Base-by-base conservation (phyloP, 2,329 filamentous ascomycete species). In the Calonectria henricotiae region DNA sequence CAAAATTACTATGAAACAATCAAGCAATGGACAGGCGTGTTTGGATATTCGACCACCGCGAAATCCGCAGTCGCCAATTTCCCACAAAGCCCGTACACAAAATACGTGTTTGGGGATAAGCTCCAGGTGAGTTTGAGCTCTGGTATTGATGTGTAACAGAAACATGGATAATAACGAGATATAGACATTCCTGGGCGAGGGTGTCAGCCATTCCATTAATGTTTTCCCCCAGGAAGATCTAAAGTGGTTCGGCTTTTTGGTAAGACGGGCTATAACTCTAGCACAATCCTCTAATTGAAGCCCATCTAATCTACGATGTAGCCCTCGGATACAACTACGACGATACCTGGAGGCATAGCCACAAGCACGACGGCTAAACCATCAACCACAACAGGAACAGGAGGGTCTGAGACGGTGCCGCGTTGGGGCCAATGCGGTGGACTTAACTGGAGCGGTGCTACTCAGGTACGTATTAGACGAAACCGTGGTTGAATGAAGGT, bases 1-100 rank as follows among this genome's bases (percentile, higher is more conserved):
- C 83, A 85, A 72, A 90, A 90, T 78, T 89, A 89, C 75, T 79
- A 88, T 37, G 89, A 91, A 80, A 85, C 86, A 47, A 86, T 88
- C 72, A 89, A 89, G 81, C 84, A 88, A 78, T 89, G 87, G 87
- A 85, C 86, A 0, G 85, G 84, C 9, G 85, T 89, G 0, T 84
- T 88, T 66, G 85, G 85, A 4, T 80, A 83, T 20, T 76, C 74
- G 1, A 76, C 80, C 63, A 78, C 77, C 13, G 78, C 83, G 1
- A 75, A 75, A 2, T 75, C 73, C 37, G 79, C 78, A 1, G 69
- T 75, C 12, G 71, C 75, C n/a, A 82, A 84, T 70, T 76, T 67
- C 12, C 83, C 83, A 12, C 78, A 81, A 65, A 75, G 74, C 35
- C 81, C 80, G 23, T 86, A 84, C 73, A 81, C 80, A 35, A 85